Evolutionary conservation across 768 basidiomycete species (phyloP), one percentile per base, ranked within the genome.

Genomic region (Tylopilus plumbeoviolaceoides): DNA sequence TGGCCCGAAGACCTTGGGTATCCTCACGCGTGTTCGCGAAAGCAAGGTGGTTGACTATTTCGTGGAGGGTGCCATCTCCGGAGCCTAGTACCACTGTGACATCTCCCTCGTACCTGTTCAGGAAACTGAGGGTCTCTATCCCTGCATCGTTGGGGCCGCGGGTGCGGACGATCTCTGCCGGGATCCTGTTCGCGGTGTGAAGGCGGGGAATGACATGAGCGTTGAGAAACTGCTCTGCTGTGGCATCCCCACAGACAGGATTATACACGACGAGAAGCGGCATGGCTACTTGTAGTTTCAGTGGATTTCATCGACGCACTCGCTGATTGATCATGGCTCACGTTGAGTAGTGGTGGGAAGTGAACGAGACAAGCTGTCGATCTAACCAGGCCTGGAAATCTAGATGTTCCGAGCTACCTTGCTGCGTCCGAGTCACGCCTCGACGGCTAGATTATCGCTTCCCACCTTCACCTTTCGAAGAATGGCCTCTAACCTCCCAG

Each of bases 61-160:
- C 94, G 66, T 95, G 91, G 36, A 93, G 74, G 1, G 94, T 97
- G 17, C 95, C 95, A 68, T 98, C 95, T 8, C 95, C 95, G 5
- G 94, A 92, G 15, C 79, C 81, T 23, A 93, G 73, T 47, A 89
- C 63, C 44, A 89, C 64, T 1, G 77, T 77, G 47, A 79, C 53
- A 44, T 55, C 58, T 25, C 63, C 71, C 8, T 65, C 50, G 50
- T 62, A 55, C 40, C 59, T 56, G 10, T 70, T 51, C 45, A 86
- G 61, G 56, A 78, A 72, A 6, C 74, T 62, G 31, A 73, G 54
- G 15, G 81, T 68, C 47, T 78, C 51, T 33, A 59, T 60, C 14
- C 82, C 85, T 10, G 84, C 85, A 64, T 89, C 79, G 4, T 76
- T 79, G 0, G 71, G 60, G 50, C 70, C 63, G 48, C 76, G 70